A percentile compares a stretch with the other conserved stretches of the same genome.
phyloP scores from a whole-genome alignment of 2,329 filamentous ascomycete genomes.

The Botrytis porri region DNA sequence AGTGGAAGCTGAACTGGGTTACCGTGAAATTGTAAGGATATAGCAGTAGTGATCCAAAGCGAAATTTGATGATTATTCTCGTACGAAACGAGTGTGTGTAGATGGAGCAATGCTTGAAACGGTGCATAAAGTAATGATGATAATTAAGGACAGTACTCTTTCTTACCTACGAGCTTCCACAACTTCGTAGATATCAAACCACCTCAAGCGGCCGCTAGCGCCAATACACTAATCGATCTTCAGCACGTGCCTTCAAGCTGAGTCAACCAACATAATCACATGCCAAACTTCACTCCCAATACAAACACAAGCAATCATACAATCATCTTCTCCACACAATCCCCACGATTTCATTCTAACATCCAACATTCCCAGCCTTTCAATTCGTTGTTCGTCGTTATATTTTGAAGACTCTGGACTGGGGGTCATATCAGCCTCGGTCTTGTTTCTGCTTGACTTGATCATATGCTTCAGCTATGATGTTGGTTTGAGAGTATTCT shows the following conservation, averaged over 20 bases:
- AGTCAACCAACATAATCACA: slow-evolving; percentile 10
- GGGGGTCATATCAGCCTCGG: not conserved
- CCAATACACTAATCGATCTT: not conserved
- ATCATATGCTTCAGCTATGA: not conserved
- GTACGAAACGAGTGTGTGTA: not conserved
- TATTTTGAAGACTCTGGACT: not conserved
- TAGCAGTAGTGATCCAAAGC: not conserved
- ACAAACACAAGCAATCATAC: not conserved
- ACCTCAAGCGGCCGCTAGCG: not conserved
- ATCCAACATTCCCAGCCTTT: not conserved
- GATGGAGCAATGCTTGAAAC: not conserved
- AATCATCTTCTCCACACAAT: not conserved
- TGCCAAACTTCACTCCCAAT: slow-evolving; percentile 4
- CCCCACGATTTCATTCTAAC: slow-evolving; percentile 3
- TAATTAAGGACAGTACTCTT: not conserved
- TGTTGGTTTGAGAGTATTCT: not conserved
- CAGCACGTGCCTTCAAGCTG: not conserved
- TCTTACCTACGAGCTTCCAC: not conserved
- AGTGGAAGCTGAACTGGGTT: not conserved
- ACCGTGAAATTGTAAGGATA: not conserved
- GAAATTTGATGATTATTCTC: not conserved
- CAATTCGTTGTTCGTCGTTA: not conserved
- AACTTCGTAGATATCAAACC: not conserved
- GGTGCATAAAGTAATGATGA: not conserved
- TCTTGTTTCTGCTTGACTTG: not conserved